Conservation (phyloP, 2,329 filamentous ascomycete species). For the Macrophomina phaseolina region DNA sequence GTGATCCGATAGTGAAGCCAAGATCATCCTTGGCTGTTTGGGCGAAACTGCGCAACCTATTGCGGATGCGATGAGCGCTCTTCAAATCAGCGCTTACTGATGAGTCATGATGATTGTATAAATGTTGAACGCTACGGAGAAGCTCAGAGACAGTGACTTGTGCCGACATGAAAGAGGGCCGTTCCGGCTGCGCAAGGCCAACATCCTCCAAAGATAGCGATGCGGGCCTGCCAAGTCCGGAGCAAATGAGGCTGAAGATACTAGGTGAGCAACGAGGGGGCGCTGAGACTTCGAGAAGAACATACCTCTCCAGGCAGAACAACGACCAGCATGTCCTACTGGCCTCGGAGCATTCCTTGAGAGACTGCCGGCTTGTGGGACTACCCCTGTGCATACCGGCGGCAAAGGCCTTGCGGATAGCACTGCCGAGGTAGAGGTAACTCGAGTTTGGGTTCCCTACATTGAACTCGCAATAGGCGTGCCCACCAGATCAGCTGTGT, state of each 20-base stretch:
- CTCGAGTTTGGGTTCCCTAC: constrained; percentile 23
- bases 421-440: constrained; percentile 22
- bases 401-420: constrained; percentile 24
- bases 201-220: constrained; percentile 22
- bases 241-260: constrained; percentile 15
- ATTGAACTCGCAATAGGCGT: constrained; percentile 26
- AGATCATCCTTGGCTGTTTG: constrained; percentile 16
- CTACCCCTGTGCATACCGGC: constrained; percentile 25
- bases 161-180: constrained; percentile 15
- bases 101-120: constrained; percentile 26
- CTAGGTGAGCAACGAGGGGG: neutral
- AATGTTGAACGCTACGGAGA: constrained; percentile 16
- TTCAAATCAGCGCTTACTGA: constrained; percentile 20
- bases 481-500: neutral
- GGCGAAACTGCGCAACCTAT: constrained; percentile 9
- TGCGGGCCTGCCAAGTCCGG: constrained; percentile 17
- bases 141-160: constrained; percentile 21
- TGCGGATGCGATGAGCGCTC: constrained; percentile 18
- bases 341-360: constrained; percentile 19
- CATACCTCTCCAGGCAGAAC: constrained; percentile 21
- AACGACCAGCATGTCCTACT: constrained; percentile 23
- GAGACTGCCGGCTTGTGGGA: constrained; percentile 9
- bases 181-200: constrained; percentile 13
- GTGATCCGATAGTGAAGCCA: constrained; percentile 13
- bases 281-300: no score